Base-by-base conservation (phyloP, 768 basidiomycete species). In the Tricholoma furcatifolium region DNA sequence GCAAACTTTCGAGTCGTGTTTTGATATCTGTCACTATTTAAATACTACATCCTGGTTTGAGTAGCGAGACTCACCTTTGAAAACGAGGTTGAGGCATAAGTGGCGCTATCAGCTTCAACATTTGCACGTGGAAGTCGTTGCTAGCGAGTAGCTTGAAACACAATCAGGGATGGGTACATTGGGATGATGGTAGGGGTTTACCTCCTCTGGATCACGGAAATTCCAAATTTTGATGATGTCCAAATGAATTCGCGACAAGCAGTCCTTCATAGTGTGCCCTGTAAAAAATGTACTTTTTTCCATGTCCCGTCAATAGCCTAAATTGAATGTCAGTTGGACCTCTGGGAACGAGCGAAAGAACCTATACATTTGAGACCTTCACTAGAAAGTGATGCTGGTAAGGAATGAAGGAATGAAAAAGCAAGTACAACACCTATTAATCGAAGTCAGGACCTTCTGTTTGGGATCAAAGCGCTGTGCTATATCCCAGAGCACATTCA, bases 141-240 rank as follows among this genome's bases (percentile, higher is more conserved):
- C 34, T 11, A 6, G 43, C n/a, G 15, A 51, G 43, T 17, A 51
- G 34, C 50, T 51, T 44, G 7, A 14, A 44, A n/a, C 10, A 34
- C 18, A 34, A 14, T 14, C 34, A 44, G 10, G 23, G 12, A 17
- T 39, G 23, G 23, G 17, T 42, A 2, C 15, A 32, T 24, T 23
- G 11, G 15, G 5, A 14, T 3, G 8, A 36, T 12, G 15, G 18
- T 30, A 23, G 15, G 12, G 9, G 18, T 43, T 51, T 38, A 62
- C 63, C 24, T 44, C 31, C 20, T 49, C 14, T 6, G 57, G 63
- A 47, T 64, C 61, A 17, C 51, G 35, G 43, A 68, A 66, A 54
- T 67, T 67, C 64, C 64, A 65, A 20, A 59, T 47, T 18, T 53
- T 45, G 20, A 63, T 47, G 20, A 65, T 65, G 41, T 65, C 64